Evolutionary conservation across 1,284 basidiomycete genomes (phyloP).

Genomic region (Sporisorium reilianum): DNA sequence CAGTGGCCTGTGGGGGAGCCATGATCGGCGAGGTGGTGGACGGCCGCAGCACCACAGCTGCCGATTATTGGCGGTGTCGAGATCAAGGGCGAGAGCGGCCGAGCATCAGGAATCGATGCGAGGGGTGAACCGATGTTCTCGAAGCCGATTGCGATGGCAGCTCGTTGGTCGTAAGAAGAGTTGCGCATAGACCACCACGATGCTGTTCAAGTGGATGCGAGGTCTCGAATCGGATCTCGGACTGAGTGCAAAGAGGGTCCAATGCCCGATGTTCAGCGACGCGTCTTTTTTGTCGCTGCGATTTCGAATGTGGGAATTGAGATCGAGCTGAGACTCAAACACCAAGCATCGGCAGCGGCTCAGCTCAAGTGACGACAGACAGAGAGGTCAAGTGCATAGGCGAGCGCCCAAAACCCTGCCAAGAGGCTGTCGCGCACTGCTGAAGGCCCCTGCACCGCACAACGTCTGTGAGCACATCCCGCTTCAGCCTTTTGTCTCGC

Average conservation of each 20-base stretch:
- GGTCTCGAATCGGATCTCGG: constrained; percentile 28
- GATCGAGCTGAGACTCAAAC: constrained; percentile 30
- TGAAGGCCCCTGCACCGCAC: background rate
- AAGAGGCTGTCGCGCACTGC: background rate
- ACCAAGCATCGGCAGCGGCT: constrained; percentile 3
- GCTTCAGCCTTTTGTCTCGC: background rate
- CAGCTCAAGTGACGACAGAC: constrained; percentile 12
- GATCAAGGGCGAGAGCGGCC: background rate
- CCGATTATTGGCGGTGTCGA: background rate
- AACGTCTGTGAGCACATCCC: constrained; percentile 19
- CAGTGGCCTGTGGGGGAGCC: constrained; percentile 8
- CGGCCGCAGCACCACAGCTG: constrained; percentile 3
- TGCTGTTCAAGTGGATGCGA: constrained; percentile 1
- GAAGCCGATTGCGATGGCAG: background rate
- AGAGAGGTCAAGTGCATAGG: constrained; percentile 9
- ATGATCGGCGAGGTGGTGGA: constrained; percentile 9
- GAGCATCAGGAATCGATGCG: background rate
- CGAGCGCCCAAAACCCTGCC: constrained; percentile 16
- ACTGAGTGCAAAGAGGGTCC: constrained; percentile 18
- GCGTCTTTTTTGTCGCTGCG: background rate
- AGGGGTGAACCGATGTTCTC: background rate
- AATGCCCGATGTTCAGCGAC: constrained; percentile 4
- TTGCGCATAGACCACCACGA: constrained; percentile 18
- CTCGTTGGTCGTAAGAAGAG: background rate
- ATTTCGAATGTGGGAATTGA: constrained; percentile 18